Evolutionary conservation across 768 basidiomycete genomes (phyloP).

Genomic region (Dacryopinax spathularia): DNA sequence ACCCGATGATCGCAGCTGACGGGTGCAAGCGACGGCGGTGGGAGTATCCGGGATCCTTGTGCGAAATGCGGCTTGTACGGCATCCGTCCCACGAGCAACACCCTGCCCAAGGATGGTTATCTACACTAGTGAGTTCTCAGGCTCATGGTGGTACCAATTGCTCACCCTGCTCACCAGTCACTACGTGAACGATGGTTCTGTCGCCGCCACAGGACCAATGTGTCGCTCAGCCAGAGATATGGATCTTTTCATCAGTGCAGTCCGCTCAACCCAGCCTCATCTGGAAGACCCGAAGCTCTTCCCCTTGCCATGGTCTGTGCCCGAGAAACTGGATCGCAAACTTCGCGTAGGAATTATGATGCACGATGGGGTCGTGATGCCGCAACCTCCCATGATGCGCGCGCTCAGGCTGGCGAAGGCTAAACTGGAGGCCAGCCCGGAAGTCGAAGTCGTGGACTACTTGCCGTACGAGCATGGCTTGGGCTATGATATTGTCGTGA

Average conservation of each 20-base stretch:
- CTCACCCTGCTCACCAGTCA: not conserved
- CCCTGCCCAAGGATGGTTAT: not conserved
- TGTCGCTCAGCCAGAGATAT: not conserved
- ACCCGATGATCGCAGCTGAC: not conserved
- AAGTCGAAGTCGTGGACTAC: slow-evolving; percentile 2
- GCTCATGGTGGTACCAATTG: not conserved
- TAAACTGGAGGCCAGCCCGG: not conserved
- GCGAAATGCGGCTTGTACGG: not conserved
- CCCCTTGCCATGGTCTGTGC: not conserved
- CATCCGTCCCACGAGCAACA: not conserved
- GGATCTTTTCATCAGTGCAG: not conserved
- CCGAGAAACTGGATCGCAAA: not conserved
- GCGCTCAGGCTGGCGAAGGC: not conserved
- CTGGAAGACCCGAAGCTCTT: not conserved
- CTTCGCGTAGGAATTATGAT: not conserved
- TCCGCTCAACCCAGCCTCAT: not conserved
- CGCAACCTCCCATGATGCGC: not conserved
- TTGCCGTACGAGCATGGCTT: not conserved
- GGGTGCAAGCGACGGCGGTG: not conserved
- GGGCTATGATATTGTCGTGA: not conserved
- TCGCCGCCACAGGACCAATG: not conserved
- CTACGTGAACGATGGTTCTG: not conserved
- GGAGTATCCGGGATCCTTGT: not conserved
- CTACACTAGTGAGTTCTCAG: not conserved
- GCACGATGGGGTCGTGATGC: not conserved